phyloP scores from a whole-genome alignment of 2,329 filamentous ascomycete species.

The Talaromyces verruculosus region DNA sequence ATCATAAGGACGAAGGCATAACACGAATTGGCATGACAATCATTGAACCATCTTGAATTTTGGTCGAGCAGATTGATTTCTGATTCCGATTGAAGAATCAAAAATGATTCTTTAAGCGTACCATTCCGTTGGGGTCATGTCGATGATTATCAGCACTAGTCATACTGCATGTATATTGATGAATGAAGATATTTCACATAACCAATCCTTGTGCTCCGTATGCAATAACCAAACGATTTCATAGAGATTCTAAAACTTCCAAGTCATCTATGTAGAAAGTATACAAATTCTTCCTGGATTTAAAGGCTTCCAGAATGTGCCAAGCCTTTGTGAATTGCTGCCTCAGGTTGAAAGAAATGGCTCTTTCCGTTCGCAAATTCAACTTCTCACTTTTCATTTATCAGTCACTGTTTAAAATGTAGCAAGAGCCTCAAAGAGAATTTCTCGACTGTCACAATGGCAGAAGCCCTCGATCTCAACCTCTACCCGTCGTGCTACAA shows the following conservation, averaged over 20 bases:
- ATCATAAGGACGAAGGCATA: not conserved
- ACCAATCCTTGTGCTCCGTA: not conserved
- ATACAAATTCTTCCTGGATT: not conserved
- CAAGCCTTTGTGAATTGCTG: conserved; percentile 13
- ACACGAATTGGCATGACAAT: not conserved
- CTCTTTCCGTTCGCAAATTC: not conserved
- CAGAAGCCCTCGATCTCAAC: conserved; percentile 34
- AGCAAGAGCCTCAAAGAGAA: not conserved
- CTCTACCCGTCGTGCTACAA: conserved; percentile 54
- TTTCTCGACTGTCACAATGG: conserved; percentile 9
- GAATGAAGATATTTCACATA: not conserved
- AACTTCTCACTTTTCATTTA: not conserved
- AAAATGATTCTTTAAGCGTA: not conserved
- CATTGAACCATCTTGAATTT: not conserved
- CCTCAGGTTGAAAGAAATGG: not conserved
- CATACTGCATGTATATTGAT: conserved; percentile 7
- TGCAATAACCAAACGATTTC: not conserved
- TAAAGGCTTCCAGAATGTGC: conserved; percentile 4
- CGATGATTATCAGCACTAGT: not conserved
- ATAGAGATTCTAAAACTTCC: not conserved
- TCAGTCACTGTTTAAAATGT: not conserved
- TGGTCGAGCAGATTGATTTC: not conserved
- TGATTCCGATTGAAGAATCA: not conserved
- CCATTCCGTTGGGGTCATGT: not conserved
- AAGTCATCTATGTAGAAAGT: not conserved